Evolutionary conservation across 768 basidiomycete genomes (phyloP).

Genomic region (Mycena crocata): DNA sequence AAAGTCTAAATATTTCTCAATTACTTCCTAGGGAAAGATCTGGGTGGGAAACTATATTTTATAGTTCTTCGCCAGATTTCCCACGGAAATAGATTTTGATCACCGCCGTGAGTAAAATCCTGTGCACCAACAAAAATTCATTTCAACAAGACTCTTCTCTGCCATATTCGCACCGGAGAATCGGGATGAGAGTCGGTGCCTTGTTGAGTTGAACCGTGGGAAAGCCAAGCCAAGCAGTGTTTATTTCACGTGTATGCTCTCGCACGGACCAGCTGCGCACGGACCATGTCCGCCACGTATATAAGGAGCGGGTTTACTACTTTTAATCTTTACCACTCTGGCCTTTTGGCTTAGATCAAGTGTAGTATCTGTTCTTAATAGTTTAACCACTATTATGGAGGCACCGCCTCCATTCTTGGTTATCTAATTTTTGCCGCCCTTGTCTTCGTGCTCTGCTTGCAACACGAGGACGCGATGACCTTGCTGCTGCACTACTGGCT

Average conservation of each 20-base stretch:
- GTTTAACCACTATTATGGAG: slow-evolving; percentile 68
- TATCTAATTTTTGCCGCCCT: slow-evolving; percentile 23
- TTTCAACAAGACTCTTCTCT: no score
- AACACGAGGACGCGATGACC: slow-evolving; percentile 19
- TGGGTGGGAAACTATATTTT: no score
- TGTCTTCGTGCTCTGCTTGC: slow-evolving; percentile 21
- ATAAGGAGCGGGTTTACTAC: neutral
- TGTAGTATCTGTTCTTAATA: slow-evolving; percentile 95
- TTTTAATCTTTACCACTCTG: slow-evolving; percentile 77
- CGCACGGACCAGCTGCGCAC: slow-evolving; percentile 4
- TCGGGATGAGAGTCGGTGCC: neutral
- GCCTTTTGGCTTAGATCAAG: slow-evolving; percentile 98
- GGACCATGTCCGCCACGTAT: neutral
- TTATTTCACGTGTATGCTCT: no score
- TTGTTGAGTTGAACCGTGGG: no score
- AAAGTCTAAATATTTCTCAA: no score
- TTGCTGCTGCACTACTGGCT: slow-evolving; percentile 21
- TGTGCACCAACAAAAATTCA: no score
- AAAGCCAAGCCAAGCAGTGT: no score
- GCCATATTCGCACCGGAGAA: neutral
- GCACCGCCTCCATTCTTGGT: slow-evolving; percentile 20
- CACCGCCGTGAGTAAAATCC: no score
- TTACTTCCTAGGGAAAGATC: no score
- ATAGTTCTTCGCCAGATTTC: no score
- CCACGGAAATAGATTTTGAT: no score